A percentile compares a stretch with the other conserved stretches of the same genome.
phyloP scores from a whole-genome alignment of 1,284 basidiomycete genomes.

The Afroboletus lepidellus region DNA sequence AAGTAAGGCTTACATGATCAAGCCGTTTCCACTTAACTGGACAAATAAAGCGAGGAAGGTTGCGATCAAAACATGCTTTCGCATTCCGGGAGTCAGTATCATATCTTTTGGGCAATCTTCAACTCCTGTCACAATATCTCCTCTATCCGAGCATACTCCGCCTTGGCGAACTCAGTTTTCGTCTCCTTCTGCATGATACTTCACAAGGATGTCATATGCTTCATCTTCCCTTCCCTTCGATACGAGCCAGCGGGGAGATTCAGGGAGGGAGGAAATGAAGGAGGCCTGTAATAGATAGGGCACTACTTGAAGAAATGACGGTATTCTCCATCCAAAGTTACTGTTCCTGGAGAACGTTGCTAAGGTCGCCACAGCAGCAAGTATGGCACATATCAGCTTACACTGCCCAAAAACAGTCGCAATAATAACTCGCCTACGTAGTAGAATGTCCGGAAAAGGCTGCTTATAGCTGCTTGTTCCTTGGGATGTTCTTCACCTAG shows the following conservation, averaged over 20 bases:
- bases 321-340: slow-evolving; percentile 42
- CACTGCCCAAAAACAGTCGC: background rate
- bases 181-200: slow-evolving; percentile 19
- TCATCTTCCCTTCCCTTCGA: slow-evolving; percentile 49
- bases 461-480: slow-evolving; percentile 14
- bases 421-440: slow-evolving; percentile 4
- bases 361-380: slow-evolving; percentile 38
- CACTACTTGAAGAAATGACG: slow-evolving; percentile 42
- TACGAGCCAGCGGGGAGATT: slow-evolving; percentile 62
- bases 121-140: slow-evolving; percentile 29
- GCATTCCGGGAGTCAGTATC: slow-evolving; percentile 5
- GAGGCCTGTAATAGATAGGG: slow-evolving; percentile 49
- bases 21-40: slow-evolving; percentile 36
- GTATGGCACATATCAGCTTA: slow-evolving; percentile 15
- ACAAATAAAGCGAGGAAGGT: slow-evolving; percentile 42
- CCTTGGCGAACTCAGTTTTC: slow-evolving; percentile 15
- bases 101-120: background rate
- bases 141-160: slow-evolving; percentile 16
- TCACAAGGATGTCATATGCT: slow-evolving; percentile 13
- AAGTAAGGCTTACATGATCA: slow-evolving; percentile 1
- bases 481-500: slow-evolving; percentile 3
- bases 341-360: slow-evolving; percentile 47
- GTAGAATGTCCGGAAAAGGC: slow-evolving; percentile 10
- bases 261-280: slow-evolving; percentile 49
- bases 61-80: slow-evolving; percentile 11